Percentiles rank a stretch among this genome's conserved stretches.
Conservation (phyloP, 2,329 filamentous ascomycete genomes). For the Aspergillus viridinutans region DNA sequence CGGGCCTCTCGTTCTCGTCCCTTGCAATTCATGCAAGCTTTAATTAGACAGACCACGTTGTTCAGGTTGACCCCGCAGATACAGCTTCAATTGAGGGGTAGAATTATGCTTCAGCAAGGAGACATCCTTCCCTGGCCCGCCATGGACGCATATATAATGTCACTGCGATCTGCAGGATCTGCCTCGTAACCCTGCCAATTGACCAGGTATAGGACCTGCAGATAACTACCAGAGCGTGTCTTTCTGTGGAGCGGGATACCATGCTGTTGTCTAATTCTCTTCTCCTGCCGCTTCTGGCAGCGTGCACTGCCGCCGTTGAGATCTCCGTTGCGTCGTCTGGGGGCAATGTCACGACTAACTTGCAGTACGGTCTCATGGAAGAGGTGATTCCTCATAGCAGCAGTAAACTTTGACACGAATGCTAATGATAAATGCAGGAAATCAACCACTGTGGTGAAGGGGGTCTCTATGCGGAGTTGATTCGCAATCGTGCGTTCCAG, state of each 20-base stretch:
- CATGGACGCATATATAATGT: slow-evolving; percentile 3
- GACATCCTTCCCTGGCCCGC: neutral
- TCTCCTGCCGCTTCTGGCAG: slow-evolving; percentile 24
- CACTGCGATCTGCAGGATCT: neutral
- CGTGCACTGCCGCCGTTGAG: slow-evolving; percentile 20
- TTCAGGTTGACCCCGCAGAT: neutral
- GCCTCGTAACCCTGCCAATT: neutral
- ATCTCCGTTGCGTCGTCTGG: slow-evolving; percentile 28
- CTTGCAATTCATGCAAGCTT: neutral
- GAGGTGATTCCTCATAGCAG: slow-evolving; percentile 17
- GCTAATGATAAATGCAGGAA: slow-evolving; percentile 13
- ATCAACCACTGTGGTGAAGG: slow-evolving; percentile 32
- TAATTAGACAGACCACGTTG: neutral
- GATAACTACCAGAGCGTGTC: slow-evolving; percentile 2
- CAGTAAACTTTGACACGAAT: neutral
- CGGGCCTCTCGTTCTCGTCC: neutral
- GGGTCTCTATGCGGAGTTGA: slow-evolving; percentile 33
- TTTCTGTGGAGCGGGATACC: neutral
- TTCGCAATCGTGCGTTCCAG: slow-evolving; percentile 35
- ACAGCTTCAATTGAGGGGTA: neutral
- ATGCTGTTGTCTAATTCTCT: slow-evolving; percentile 20
- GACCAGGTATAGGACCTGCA: slow-evolving; percentile 7
- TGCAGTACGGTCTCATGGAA: slow-evolving; percentile 31
- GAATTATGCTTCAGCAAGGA: neutral
- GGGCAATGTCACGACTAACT: slow-evolving; percentile 22